Evolutionary conservation across 2,329 filamentous ascomycete species (phyloP), one percentile per base, ranked within the genome.

Genomic region (Arthrinium phaeospermum): DNA sequence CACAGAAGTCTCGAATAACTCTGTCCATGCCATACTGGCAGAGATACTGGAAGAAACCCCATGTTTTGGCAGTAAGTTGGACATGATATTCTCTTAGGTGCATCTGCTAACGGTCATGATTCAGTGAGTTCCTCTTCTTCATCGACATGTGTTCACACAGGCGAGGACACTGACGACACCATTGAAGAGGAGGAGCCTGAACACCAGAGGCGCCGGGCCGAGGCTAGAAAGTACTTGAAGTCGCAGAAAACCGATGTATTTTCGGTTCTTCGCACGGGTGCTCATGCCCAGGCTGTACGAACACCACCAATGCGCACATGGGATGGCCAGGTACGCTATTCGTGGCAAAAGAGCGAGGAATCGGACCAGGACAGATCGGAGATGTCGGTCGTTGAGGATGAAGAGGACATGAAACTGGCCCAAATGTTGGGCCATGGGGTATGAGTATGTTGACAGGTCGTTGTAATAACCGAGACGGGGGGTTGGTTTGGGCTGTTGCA

Each of bases 341-440:
- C 49, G 5, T 41, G 27, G 19, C 24, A 24, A 27, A 67, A 67
- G 6, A n/a, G 7, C 22, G 46, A 49, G 46, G n/a, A 34, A 3
- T 68, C 19, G 24, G 5, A 19, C 13, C n/a, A 34, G 45, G n/a
- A 68, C 0, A 46, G 67, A 68, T 68, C 67, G 44, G 67, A 27
- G 13, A 34, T 5, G 14, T 47, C 45, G 12, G 67, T 22, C 22
- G 13, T 68, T 5, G 67, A 68, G 45, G 67, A 68, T n/a, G 67
- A 68, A 2, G 67, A 68, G n/a, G 67, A 68, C 19, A 30, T 68
- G 44, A 68, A 22, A 12, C 8, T 68, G 24, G 67, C 67, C 34
- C 37, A n/a, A 10, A 41, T 64, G 57, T 34, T 64, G 24, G 19
- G 57, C 1, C 19, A 13, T 16, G 19, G 34, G 19, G 19, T n/a